A percentile compares a stretch with the other conserved stretches of the same genome.
Conservation (phyloP, 805 yeast genomes). For the Pichia cephalocereana region DNA sequence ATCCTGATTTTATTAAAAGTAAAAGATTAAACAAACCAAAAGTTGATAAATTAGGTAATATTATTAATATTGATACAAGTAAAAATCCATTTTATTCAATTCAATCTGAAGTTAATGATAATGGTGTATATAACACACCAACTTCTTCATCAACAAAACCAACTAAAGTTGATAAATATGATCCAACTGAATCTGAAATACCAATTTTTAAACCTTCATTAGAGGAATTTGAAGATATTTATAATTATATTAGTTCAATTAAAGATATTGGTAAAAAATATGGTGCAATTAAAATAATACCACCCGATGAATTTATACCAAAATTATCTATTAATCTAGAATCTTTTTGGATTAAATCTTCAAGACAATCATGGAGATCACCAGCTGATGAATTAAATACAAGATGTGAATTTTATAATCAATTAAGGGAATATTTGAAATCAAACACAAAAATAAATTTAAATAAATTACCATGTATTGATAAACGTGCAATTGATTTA, state of each 20-base stretch:
- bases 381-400: conserved; percentile 32
- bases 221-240: conserved; percentile 55
- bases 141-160: not conserved
- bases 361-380: conserved; percentile 39
- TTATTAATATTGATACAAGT: not conserved
- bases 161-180: not conserved
- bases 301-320: conserved; percentile 34
- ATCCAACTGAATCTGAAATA: conserved; percentile 13
- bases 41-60: not conserved
- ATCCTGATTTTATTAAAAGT: conserved; percentile 27
- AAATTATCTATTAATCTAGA: conserved; percentile 33
- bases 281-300: conserved; percentile 71
- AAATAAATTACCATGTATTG: conserved; percentile 53
- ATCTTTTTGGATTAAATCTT: conserved; percentile 42
- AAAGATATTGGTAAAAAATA: conserved; percentile 41
- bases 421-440: conserved; percentile 31
- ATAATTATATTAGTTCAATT: conserved; percentile 49
- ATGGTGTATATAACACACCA: not conserved
- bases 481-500: conserved; percentile 56
- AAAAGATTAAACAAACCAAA: conserved; percentile 2
- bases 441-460: conserved; percentile 12
- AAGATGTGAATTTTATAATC: conserved; percentile 39
- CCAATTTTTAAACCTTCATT: conserved; percentile 52
- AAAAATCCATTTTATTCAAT: not conserved
- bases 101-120: not conserved